phyloP scores from a whole-genome alignment of 2,329 filamentous ascomycete genomes.

The Colletotrichum simmondsii region DNA sequence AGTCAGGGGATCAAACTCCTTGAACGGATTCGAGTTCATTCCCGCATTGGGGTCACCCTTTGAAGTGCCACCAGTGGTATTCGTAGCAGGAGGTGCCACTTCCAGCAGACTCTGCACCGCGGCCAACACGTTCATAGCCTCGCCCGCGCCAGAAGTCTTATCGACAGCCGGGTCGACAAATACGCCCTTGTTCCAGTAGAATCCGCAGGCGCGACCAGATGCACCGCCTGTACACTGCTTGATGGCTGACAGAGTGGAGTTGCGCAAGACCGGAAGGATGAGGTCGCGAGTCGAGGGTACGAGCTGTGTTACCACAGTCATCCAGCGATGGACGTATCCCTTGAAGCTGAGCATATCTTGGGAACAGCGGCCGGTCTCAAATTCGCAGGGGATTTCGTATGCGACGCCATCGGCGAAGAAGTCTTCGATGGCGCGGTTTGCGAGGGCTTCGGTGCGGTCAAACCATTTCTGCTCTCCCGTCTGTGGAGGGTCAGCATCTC shows the following conservation, averaged over 20 bases:
- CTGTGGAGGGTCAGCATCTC: background rate
- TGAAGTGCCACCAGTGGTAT: slow-evolving; percentile 62
- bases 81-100: slow-evolving; percentile 54
- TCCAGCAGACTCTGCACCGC: slow-evolving; percentile 62
- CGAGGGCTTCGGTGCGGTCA: slow-evolving; percentile 59
- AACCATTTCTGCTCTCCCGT: slow-evolving; percentile 59
- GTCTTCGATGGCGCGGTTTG: slow-evolving; percentile 56
- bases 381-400: slow-evolving; percentile 74
- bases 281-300: slow-evolving; percentile 66
- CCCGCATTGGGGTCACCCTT: slow-evolving; percentile 47
- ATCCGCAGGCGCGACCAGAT: slow-evolving; percentile 69
- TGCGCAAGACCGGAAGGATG: slow-evolving; percentile 68
- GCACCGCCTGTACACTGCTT: slow-evolving; percentile 70
- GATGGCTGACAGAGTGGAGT: slow-evolving; percentile 68
- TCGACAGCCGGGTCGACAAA: slow-evolving; percentile 60
- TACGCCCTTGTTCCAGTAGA: slow-evolving; percentile 65
- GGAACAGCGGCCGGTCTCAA: slow-evolving; percentile 65
- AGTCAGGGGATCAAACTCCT: slow-evolving; percentile 46
- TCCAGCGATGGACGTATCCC: slow-evolving; percentile 74
- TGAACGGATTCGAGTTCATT: slow-evolving; percentile 19
- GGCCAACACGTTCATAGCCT: slow-evolving; percentile 67
- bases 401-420: slow-evolving; percentile 67
- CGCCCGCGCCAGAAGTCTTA: slow-evolving; percentile 67
- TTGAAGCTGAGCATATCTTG: slow-evolving; percentile 80
- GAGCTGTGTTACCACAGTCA: slow-evolving; percentile 68